A percentile compares a stretch with the other conserved stretches of the same genome.
phyloP scores from a whole-genome alignment of 163 green algal genomes.

The Scenedesmus sp. region DNA sequence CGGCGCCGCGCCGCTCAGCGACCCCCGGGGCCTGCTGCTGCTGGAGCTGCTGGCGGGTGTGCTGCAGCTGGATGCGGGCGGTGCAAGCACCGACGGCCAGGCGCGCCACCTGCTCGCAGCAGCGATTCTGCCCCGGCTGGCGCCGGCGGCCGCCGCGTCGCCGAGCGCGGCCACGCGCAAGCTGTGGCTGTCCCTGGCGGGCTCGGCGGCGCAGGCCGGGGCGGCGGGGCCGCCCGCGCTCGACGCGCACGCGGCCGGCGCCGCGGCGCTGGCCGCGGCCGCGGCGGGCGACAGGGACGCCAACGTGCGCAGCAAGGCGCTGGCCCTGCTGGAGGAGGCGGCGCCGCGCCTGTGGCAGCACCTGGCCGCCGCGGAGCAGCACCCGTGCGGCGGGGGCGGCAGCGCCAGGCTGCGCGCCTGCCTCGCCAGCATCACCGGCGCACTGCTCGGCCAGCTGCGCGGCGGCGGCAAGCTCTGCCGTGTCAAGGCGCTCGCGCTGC shows the following conservation, averaged over 20 bases:
- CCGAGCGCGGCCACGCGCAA: neutral
- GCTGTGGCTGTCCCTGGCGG: neutral
- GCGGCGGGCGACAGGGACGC: conserved; percentile 31
- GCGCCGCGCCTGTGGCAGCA: conserved; percentile 15
- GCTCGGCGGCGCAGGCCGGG: neutral
- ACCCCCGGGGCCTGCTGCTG: no score
- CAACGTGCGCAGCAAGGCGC: conserved; percentile 30
- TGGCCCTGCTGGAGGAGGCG: conserved; percentile 7
- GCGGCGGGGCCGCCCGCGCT: neutral
- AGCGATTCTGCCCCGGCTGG: neutral
- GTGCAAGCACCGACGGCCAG: neutral
- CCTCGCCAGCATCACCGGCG: neutral
- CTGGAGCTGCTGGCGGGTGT: conserved; percentile 14
- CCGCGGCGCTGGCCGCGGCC: conserved; percentile 11
- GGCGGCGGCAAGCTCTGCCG: conserved; percentile 27
- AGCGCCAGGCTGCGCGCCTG: neutral
- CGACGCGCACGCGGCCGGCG: neutral
- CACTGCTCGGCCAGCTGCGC: conserved; percentile 3
- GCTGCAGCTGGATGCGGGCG: neutral
- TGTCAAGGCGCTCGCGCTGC: conserved; percentile 20
- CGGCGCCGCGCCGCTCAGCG: no score
- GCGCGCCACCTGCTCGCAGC: conserved; percentile 2
- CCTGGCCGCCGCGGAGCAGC: neutral
- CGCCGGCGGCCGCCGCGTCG: neutral
- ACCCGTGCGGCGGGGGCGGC: neutral